phyloP scores from a whole-genome alignment of 306 rosid genomes.

The Rosa chinensis region DNA sequence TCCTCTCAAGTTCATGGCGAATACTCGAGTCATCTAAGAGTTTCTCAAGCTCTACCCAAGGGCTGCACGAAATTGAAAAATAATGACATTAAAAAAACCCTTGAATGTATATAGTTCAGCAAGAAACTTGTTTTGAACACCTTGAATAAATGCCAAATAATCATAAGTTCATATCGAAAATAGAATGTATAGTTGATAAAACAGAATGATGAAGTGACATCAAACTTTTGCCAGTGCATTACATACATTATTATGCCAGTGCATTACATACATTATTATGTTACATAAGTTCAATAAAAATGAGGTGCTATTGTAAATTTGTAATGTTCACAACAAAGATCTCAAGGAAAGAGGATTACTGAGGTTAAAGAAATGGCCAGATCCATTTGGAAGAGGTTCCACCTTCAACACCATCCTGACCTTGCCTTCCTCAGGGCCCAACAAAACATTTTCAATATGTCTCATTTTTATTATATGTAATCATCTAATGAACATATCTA shows the following conservation, averaged over 20 bases:
- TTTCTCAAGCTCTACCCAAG: too few relatives aligned
- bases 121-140: conserved; percentile 74
- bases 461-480: too few relatives aligned
- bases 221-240: neutral
- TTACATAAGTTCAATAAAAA: too few relatives aligned
- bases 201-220: neutral
- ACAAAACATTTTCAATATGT: conserved; percentile 14
- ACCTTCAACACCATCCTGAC: conserved; percentile 83
- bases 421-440: conserved; percentile 89
- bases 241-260: neutral
- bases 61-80: too few relatives aligned
- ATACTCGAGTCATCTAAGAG: too few relatives aligned
- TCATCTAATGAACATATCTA: too few relatives aligned
- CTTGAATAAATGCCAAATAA: conserved; percentile 38
- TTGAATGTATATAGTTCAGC: too few relatives aligned
- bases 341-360: conserved; percentile 55
- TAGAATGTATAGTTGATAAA: neutral
- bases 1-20: too few relatives aligned
- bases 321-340: conserved; percentile 2
- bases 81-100: too few relatives aligned
- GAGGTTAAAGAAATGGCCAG: conserved; percentile 89
- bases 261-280: too few relatives aligned
- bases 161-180: conserved; percentile 17
- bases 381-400: conserved; percentile 91
- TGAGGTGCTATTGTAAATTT: neutral